A percentile compares a stretch with the other conserved stretches of the same genome.
Conservation (phyloP, 192 early-diverging fungal genomes). For the Umbelopsis sp. region DNA sequence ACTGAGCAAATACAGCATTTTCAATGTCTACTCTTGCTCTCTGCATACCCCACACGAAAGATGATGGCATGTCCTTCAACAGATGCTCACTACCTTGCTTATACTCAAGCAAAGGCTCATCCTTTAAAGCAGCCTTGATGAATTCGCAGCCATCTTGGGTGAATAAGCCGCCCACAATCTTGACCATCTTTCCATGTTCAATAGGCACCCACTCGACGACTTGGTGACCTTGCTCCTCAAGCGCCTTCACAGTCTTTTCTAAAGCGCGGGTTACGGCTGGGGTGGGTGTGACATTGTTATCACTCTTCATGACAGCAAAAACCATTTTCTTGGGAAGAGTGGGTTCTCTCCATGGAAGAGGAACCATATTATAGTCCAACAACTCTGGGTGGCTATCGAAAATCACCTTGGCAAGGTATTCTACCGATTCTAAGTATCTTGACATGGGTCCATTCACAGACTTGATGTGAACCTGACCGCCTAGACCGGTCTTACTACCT, state of each 20-base stretch:
- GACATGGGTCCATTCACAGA: conserved; percentile 1
- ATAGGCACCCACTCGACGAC: conserved; percentile 9
- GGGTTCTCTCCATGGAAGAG: conserved; percentile 16
- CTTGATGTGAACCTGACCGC: not conserved
- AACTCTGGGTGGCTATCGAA: not conserved
- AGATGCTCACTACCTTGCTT: too few species aligned
- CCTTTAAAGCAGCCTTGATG: too few species aligned
- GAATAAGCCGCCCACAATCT: too few species aligned
- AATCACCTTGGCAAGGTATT: not conserved
- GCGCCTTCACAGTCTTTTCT: not conserved
- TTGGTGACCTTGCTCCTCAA: conserved; percentile 1
- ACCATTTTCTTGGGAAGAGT: not conserved
- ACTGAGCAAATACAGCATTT: not conserved
- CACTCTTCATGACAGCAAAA: not conserved
- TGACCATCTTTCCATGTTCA: not conserved
- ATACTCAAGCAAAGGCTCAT: too few species aligned
- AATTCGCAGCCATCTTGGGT: too few species aligned
- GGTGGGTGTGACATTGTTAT: not conserved
- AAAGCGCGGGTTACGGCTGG: conserved; percentile 3
- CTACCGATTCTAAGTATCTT: not conserved
- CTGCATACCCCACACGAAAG: too few species aligned
- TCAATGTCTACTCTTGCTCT: not conserved
- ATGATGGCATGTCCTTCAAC: too few species aligned
- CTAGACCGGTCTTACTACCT: not conserved
- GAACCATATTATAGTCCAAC: not conserved